Percentiles rank a stretch among this genome's conserved stretches.
Conservation (phyloP, 371 early-diverging fungal species). For the Amoeboaphelidium occidentale region DNA sequence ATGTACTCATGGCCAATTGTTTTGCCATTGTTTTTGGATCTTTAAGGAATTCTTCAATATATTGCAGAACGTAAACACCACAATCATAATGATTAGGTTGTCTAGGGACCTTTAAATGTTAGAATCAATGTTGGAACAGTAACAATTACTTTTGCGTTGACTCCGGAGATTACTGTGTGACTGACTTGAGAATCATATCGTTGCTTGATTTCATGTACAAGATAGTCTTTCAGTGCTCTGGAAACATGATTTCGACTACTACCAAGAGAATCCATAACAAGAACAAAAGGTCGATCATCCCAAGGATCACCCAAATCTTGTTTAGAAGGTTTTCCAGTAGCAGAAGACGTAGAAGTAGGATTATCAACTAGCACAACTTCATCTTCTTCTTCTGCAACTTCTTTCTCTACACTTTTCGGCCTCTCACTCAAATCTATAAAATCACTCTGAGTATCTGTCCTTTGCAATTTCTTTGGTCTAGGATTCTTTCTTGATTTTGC, state of each 20-base stretch:
- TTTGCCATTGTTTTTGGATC: constrained; percentile 8
- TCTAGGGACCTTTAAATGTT: constrained; percentile 25
- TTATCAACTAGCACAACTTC: no score
- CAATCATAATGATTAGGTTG: constrained; percentile 38
- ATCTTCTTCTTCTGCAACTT: no score
- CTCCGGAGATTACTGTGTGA: background rate
- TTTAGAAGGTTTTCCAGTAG: no score
- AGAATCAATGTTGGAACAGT: background rate
- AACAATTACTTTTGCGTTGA: background rate
- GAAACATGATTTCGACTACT: background rate
- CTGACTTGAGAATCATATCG: background rate
- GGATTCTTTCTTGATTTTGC: no score
- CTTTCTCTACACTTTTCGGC: no score
- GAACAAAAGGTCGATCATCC: no score
- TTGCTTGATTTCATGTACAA: background rate
- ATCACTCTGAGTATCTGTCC: no score
- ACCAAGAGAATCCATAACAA: background rate
- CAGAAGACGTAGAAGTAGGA: no score
- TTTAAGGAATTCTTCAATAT: constrained; percentile 22
- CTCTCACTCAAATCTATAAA: no score
- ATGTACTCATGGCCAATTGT: no score
- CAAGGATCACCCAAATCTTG: no score
- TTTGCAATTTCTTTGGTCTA: no score
- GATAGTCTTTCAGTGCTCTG: background rate
- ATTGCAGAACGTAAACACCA: constrained; percentile 31